Conservation (phyloP, 495 filamentous ascomycete species). For the Neurospora pannonica region DNA sequence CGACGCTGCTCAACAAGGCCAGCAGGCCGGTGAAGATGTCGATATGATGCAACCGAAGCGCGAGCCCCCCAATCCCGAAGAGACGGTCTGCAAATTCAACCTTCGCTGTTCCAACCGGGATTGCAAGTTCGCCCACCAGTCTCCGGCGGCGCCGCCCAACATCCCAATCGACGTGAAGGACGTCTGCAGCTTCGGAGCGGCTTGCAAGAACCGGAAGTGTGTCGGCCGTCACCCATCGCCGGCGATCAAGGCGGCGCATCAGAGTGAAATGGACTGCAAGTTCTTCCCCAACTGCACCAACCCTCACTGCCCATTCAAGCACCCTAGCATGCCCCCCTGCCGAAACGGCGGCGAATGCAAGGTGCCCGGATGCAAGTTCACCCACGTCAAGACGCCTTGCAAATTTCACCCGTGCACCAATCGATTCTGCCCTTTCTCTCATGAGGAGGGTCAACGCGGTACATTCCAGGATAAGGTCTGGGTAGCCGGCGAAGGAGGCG, state of each 20-base stretch:
- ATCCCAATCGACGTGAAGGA: slow-evolving; percentile 66
- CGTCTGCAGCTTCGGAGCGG: slow-evolving; percentile 72
- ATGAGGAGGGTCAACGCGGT: slow-evolving; percentile 78
- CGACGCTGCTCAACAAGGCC: slow-evolving; percentile 19
- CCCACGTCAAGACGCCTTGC: slow-evolving; percentile 73
- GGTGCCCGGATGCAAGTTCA: slow-evolving; percentile 78
- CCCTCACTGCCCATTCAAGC: slow-evolving; percentile 74
- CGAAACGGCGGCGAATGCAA: slow-evolving; percentile 90
- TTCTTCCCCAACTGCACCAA: slow-evolving; percentile 95
- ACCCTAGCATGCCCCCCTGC: slow-evolving; percentile 70
- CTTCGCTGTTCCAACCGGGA: slow-evolving; percentile 76
- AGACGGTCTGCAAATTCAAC: slow-evolving; percentile 77
- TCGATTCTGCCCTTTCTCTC: slow-evolving; percentile 74
- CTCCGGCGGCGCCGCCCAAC: slow-evolving; percentile 78
- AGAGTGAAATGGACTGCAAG: slow-evolving; percentile 79
- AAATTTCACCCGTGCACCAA: slow-evolving; percentile 89
- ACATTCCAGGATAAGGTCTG: slow-evolving; percentile 86
- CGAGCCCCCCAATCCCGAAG: slow-evolving; percentile 43
- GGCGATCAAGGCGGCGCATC: slow-evolving; percentile 63
- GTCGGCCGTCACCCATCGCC: slow-evolving; percentile 88
- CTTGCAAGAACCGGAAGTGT: slow-evolving; percentile 94
- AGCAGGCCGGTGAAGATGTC: slow-evolving; percentile 28
- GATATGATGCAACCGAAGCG: slow-evolving; percentile 41
- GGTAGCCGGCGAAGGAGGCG: slow-evolving; percentile 52
- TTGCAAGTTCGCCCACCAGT: slow-evolving; percentile 90